phyloP scores from a whole-genome alignment of 2,329 filamentous ascomycete species.

The Colletotrichum acutatum region DNA sequence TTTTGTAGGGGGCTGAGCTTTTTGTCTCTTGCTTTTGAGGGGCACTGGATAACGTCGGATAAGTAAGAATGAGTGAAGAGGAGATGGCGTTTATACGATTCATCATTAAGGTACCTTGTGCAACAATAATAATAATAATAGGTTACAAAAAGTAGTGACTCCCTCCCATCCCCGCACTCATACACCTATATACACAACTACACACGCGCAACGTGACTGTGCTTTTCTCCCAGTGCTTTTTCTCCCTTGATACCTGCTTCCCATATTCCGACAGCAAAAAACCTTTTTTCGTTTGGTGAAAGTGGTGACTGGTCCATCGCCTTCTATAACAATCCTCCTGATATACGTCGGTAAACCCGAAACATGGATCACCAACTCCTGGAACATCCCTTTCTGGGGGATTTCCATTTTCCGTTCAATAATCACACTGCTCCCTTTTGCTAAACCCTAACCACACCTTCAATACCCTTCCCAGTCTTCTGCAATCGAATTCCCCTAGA shows the following conservation, averaged over 20 bases:
- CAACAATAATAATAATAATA: too few species aligned
- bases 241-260: background rate
- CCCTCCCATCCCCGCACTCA: background rate
- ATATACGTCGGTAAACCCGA: background rate
- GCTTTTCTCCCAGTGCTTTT: too few species aligned
- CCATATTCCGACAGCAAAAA: background rate
- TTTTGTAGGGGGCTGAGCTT: too few species aligned
- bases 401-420: background rate
- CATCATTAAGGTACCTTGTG: background rate
- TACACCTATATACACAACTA: background rate
- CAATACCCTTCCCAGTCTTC: background rate
- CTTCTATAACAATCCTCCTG: background rate
- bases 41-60: too few species aligned
- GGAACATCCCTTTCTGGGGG: background rate
- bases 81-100: background rate
- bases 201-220: background rate
- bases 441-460: too few species aligned
- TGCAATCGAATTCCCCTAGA: constrained; percentile 45
- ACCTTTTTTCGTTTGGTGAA: background rate
- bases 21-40: too few species aligned
- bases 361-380: background rate
- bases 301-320: background rate
- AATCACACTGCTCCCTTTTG: background rate
- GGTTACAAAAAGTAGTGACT: background rate
- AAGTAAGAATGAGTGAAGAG: too few species aligned